Evolutionary conservation across 208 protist genomes (phyloP).

Genomic region (Leishmania gerbilli): DNA sequence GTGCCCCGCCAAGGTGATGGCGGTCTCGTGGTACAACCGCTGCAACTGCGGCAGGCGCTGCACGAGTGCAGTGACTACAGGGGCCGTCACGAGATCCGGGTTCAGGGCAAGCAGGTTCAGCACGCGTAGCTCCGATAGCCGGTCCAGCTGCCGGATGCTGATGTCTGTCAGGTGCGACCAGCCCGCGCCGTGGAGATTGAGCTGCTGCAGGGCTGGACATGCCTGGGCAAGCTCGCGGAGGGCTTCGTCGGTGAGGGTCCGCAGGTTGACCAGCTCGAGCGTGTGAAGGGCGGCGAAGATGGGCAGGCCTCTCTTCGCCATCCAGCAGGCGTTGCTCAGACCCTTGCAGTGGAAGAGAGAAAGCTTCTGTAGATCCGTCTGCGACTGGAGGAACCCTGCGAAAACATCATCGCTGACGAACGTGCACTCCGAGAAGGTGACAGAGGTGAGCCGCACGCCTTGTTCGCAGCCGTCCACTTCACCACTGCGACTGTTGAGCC

Average conservation of each 20-base stretch:
- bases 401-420: slow-evolving; percentile 7
- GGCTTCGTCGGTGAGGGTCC: slow-evolving; percentile 14
- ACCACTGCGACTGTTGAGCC: not conserved
- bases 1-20: not conserved
- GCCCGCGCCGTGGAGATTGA: slow-evolving; percentile 12
- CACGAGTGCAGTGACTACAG: slow-evolving; percentile 3
- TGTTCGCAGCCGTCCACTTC: not conserved
- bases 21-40: slow-evolving; percentile 13
- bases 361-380: not conserved
- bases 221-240: not conserved
- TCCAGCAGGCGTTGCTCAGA: slow-evolving; percentile 9
- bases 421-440: slow-evolving; percentile 15
- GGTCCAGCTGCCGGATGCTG: slow-evolving; percentile 10
- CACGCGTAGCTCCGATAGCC: slow-evolving; percentile 7
- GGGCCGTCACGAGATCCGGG: slow-evolving; percentile 10
- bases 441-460: not conserved
- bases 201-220: slow-evolving; percentile 9
- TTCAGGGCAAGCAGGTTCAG: slow-evolving; percentile 13
- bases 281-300: not conserved
- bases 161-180: slow-evolving; percentile 15
- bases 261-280: slow-evolving; percentile 14
- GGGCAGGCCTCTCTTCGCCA: not conserved
- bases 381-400: not conserved
- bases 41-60: slow-evolving; percentile 8
- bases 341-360: slow-evolving; percentile 9